Conservation (phyloP, 306 rosid genomes). For the Purshia tridentata region DNA sequence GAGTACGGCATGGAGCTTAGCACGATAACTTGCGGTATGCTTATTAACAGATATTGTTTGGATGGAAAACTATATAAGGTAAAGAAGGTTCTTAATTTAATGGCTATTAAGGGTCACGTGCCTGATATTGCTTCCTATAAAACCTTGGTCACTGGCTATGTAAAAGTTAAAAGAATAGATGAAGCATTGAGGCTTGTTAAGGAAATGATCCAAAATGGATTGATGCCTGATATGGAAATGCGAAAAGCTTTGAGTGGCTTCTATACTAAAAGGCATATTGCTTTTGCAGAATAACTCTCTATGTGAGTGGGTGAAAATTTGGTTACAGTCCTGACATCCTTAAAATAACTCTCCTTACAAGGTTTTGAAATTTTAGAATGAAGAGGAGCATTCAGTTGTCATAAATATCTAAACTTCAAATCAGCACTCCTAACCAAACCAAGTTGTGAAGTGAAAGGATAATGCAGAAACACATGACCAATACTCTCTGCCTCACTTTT, state of each 20-base stretch:
- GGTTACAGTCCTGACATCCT: too few species aligned
- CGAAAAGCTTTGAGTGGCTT: background rate
- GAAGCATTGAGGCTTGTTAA: conserved; percentile 36
- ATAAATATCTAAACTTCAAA: too few species aligned
- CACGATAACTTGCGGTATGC: conserved; percentile 7
- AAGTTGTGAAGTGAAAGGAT: too few species aligned
- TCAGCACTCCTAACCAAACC: too few species aligned
- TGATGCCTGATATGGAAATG: conserved; percentile 18
- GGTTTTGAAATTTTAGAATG: too few species aligned
- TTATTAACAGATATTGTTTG: conserved; percentile 39
- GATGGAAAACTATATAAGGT: conserved; percentile 41
- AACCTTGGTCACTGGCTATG: conserved; percentile 37
- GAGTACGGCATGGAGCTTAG: background rate
- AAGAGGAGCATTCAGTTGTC: too few species aligned
- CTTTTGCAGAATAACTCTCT: background rate
- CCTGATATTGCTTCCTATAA: conserved; percentile 34
- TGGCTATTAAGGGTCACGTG: conserved; percentile 26
- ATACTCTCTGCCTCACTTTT: too few species aligned
- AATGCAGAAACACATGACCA: too few species aligned
- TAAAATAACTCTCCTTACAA: too few species aligned
- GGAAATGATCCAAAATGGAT: conserved; percentile 37
- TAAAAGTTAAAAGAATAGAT: conserved; percentile 23
- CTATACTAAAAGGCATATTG: background rate
- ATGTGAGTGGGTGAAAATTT: too few species aligned
- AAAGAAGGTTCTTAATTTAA: conserved; percentile 17